These are phyloP conservation scores for Pythium scleroteichum DNA, from an alignment of 352 stramenopile genomes.

Conservation along the genomic window DNA sequence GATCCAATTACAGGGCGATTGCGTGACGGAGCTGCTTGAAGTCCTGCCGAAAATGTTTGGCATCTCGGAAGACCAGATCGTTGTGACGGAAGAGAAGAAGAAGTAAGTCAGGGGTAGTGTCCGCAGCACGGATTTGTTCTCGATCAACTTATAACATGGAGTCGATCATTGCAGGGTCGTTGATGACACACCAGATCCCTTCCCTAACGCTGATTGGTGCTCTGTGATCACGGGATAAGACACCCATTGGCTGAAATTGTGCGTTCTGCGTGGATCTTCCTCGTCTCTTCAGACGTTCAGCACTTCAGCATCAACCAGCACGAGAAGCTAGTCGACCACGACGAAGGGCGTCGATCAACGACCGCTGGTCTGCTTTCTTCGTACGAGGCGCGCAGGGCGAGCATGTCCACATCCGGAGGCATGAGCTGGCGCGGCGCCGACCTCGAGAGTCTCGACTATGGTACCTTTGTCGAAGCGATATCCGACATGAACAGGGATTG, in stretches of 20 bases:
- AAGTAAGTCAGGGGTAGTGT: slow-evolving; percentile 36
- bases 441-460: slow-evolving; percentile 84
- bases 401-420: slow-evolving; percentile 1
- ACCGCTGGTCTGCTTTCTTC: not conserved
- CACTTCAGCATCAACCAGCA: slow-evolving; percentile 7
- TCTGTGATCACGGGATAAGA: not conserved
- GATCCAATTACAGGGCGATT: slow-evolving; percentile 85
- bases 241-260: slow-evolving; percentile 27
- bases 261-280: slow-evolving; percentile 9
- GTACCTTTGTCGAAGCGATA: slow-evolving; percentile 29
- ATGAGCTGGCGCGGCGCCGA: slow-evolving; percentile 73
- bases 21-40: slow-evolving; percentile 67
- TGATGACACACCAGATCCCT: not conserved
- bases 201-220: slow-evolving; percentile 12
- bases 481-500: not conserved
- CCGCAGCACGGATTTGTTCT: too few species aligned
- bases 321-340: not conserved
- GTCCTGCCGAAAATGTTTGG: slow-evolving; percentile 78
- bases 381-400: not conserved
- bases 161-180: too few species aligned
- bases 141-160: too few species aligned
- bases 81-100: slow-evolving; percentile 64
- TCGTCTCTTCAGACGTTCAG: slow-evolving; percentile 15
- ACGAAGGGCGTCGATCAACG: not conserved
- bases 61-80: slow-evolving; percentile 73